These are phyloP conservation scores for Microcyclospora pomicola DNA, from an alignment of 2,329 filamentous ascomycete species.

Conservation along the genomic window DNA sequence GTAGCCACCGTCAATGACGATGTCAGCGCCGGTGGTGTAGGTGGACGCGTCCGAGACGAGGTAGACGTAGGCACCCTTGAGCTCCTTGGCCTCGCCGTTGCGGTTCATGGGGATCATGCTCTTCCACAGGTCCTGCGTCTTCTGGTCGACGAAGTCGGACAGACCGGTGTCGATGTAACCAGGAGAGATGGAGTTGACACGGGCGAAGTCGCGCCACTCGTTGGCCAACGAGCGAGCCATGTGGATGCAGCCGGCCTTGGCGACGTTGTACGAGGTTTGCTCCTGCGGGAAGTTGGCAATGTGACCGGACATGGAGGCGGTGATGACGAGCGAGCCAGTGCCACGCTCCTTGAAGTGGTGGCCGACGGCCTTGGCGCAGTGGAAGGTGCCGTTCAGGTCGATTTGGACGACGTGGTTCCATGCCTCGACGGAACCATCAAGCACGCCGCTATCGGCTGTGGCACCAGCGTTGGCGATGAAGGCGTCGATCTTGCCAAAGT, in stretches of 20 bases:
- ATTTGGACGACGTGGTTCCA: constrained; percentile 68
- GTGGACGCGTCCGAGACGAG: constrained; percentile 38
- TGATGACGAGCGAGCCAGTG: constrained; percentile 52
- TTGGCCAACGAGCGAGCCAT: constrained; percentile 48
- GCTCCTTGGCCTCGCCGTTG: constrained; percentile 50
- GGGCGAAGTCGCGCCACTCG: constrained; percentile 56
- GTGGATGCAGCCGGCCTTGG: constrained; percentile 51
- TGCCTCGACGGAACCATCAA: constrained; percentile 57
- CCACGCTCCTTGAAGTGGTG: constrained; percentile 57
- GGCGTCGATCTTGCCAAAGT: constrained; percentile 57
- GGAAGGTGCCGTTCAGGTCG: constrained; percentile 73
- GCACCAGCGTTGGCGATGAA: constrained; percentile 57
- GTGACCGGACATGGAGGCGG: constrained; percentile 62
- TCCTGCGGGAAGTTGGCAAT: constrained; percentile 73
- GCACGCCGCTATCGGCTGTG: constrained; percentile 53
- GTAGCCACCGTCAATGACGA: constrained; percentile 39
- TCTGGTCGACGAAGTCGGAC: constrained; percentile 49
- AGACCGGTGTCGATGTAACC: constrained; percentile 57
- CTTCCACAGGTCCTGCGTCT: constrained; percentile 44
- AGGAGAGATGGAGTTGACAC: constrained; percentile 54
- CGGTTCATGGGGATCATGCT: constrained; percentile 48
- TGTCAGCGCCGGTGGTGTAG: constrained; percentile 38
- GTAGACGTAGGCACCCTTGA: constrained; percentile 47
- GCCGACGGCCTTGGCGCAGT: constrained; percentile 81
- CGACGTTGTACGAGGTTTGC: constrained; percentile 51